Conservation (phyloP, 306 rosid species). For the Dicorynia guianensis region DNA sequence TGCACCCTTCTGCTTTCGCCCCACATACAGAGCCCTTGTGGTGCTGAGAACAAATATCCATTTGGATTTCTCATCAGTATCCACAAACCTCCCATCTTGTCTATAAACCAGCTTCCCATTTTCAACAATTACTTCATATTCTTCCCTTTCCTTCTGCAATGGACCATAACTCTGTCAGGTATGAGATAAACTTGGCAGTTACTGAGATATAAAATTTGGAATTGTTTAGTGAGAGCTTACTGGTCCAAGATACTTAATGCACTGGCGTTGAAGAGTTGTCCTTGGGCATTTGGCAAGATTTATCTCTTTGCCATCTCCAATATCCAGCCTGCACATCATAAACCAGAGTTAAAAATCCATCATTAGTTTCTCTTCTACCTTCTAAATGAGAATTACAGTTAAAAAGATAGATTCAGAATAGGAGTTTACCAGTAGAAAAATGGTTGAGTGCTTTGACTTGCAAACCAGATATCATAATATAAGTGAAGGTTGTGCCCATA, state of each 20-base stretch:
- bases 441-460: constrained; percentile 83
- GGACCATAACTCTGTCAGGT: background rate
- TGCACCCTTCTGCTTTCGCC: constrained; percentile 75
- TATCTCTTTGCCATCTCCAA: constrained; percentile 87
- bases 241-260: constrained; percentile 88
- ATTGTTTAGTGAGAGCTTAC: constrained; percentile 48
- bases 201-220: background rate
- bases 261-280: constrained; percentile 70
- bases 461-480: constrained; percentile 83
- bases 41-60: constrained; percentile 96
- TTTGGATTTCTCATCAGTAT: constrained; percentile 72
- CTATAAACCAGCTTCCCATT: constrained; percentile 66
- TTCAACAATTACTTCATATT: constrained; percentile 73
- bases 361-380: background rate
- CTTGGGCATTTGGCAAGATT: constrained; percentile 74
- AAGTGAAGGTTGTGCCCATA: constrained; percentile 93
- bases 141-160: constrained; percentile 78
- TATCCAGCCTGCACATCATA: constrained; percentile 70
- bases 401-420: constrained; percentile 1
- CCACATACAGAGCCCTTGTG: constrained; percentile 79
- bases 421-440: constrained; percentile 83
- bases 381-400: background rate
- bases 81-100: constrained; percentile 56
- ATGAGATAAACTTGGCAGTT: background rate
- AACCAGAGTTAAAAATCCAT: constrained; percentile 29